Conservation (phyloP, 495 filamentous ascomycete species). For the Usnea hakonensis region DNA sequence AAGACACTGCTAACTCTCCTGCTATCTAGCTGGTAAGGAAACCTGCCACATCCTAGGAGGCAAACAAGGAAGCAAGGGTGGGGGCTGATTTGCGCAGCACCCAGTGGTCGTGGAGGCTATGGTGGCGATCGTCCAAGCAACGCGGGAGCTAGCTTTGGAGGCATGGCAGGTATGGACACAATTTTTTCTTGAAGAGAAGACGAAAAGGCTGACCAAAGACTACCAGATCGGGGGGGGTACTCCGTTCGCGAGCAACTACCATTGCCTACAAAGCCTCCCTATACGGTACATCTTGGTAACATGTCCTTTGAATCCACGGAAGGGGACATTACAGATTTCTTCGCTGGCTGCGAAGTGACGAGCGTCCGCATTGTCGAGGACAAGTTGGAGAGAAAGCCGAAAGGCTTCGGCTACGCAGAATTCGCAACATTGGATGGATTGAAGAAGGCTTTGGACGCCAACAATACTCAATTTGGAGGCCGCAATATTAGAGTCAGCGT, state of each 20-base stretch:
- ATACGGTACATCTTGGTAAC: conserved; percentile 92
- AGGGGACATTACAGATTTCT: conserved; percentile 75
- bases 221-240: conserved; percentile 41
- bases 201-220: neutral
- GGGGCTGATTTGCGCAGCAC: conserved; percentile 3
- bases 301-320: conserved; percentile 86
- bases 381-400: conserved; percentile 80
- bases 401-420: conserved; percentile 97
- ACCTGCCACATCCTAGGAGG: neutral
- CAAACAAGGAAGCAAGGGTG: neutral
- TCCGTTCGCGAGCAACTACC: conserved; percentile 72
- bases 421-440: conserved; percentile 82
- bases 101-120: conserved; percentile 13
- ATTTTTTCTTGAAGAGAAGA: neutral
- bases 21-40: conserved; percentile 43
- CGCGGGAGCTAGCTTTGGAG: conserved; percentile 16
- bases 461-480: conserved; percentile 71
- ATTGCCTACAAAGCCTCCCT: conserved; percentile 84
- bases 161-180: neutral
- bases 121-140: conserved; percentile 34
- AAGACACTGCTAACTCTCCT: neutral
- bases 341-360: conserved; percentile 70
- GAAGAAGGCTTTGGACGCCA: conserved; percentile 80
- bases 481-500: conserved; percentile 81
- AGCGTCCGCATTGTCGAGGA: conserved; percentile 95